Percentiles rank a stretch among this genome's conserved stretches.
These are phyloP conservation scores for Xylariaceae sp. DNA, from an alignment of 2,329 filamentous ascomycete species.

Conservation along the genomic window DNA sequence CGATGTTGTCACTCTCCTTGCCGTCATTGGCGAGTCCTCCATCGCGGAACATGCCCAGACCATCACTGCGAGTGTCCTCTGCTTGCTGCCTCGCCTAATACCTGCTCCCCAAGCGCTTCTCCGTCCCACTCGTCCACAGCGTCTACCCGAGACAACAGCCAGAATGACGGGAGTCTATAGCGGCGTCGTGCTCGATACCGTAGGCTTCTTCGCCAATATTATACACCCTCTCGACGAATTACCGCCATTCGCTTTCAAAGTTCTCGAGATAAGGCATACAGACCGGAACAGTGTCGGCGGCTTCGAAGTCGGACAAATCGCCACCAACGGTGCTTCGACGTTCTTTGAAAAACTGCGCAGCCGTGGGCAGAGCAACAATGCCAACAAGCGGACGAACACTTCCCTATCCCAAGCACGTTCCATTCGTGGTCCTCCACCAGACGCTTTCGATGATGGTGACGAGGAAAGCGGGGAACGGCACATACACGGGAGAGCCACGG, in stretches of 20 bases:
- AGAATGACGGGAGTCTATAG: conserved; percentile 57
- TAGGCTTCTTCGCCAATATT: conserved; percentile 61
- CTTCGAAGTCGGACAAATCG: conserved; percentile 14
- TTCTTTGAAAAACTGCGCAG: conserved; percentile 10
- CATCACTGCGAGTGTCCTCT: conserved; percentile 55
- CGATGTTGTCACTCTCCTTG: conserved; percentile 60
- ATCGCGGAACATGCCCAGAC: conserved; percentile 56
- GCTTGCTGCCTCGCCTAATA: conserved; percentile 56
- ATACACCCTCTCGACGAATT: conserved; percentile 52
- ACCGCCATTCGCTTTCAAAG: conserved; percentile 44
- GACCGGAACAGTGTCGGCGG: conserved; percentile 26
- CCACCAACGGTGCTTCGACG: conserved; percentile 6
- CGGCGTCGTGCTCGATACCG: conserved; percentile 49
- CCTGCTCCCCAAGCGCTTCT: conserved; percentile 61
- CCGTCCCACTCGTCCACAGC: conserved; percentile 49
- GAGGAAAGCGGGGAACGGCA: background rate
- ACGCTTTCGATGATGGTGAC: conserved; percentile 10
- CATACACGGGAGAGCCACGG: conserved; percentile 10
- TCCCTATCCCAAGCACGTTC: conserved; percentile 7
- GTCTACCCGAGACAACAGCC: conserved; percentile 52
- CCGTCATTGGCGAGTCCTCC: conserved; percentile 58
- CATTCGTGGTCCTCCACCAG: conserved; percentile 15
- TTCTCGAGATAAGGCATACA: conserved; percentile 46
- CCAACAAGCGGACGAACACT: conserved; percentile 12
- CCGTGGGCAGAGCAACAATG: background rate